Conservation (phyloP, 441 rosid genomes). For the Pelargonium myrrhifolium region DNA sequence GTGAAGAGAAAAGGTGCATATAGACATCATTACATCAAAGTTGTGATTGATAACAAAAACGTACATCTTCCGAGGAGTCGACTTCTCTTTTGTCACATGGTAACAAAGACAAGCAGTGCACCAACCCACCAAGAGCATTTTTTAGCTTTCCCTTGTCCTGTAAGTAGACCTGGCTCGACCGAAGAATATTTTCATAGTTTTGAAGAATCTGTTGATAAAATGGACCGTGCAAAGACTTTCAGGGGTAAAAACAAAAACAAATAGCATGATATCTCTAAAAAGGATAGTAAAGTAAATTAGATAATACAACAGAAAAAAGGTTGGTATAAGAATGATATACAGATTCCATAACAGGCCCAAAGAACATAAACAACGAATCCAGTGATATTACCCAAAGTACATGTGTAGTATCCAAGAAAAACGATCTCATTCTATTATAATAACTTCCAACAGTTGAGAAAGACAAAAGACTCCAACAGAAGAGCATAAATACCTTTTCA, state of each 20-base stretch:
- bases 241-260: slow-evolving; percentile 5
- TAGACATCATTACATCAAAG: background rate
- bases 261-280: slow-evolving; percentile 8
- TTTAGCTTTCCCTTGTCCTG: slow-evolving; percentile 73
- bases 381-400: background rate
- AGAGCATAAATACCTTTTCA: slow-evolving; percentile 52
- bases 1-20: background rate
- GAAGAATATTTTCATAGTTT: slow-evolving; percentile 64
- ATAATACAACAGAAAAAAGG: slow-evolving; percentile 1
- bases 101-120: slow-evolving; percentile 62
- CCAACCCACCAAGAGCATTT: slow-evolving; percentile 60
- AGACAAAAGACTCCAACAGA: background rate
- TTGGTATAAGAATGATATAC: background rate
- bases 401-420: background rate
- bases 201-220: slow-evolving; percentile 56
- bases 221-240: slow-evolving; percentile 12
- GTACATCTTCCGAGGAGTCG: slow-evolving; percentile 40
- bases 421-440: background rate
- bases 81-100: slow-evolving; percentile 36
- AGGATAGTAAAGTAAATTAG: background rate
- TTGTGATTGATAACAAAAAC: slow-evolving; percentile 14
- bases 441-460: background rate
- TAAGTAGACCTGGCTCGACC: slow-evolving; percentile 51
- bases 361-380: background rate
- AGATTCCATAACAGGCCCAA: background rate